Conservation (phyloP, 1,284 basidiomycete species). For the Leccinum subspadiceum region DNA sequence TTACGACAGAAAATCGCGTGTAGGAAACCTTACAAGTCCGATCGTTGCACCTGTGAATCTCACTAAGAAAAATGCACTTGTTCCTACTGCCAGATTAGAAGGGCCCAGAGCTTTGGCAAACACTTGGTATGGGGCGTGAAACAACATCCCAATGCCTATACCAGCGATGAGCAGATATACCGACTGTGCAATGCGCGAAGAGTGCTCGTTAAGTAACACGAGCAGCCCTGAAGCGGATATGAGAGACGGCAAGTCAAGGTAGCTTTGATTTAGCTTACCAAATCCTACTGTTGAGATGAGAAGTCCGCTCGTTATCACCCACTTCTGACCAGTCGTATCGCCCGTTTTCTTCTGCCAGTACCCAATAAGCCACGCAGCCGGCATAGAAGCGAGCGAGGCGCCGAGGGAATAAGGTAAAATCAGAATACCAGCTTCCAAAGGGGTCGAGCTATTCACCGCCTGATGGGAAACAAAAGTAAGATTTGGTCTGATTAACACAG, state of each 20-base stretch:
- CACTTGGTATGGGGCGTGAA: constrained; percentile 78
- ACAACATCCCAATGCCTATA: constrained; percentile 76
- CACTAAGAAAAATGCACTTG: constrained; percentile 80
- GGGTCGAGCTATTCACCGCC: constrained; percentile 65
- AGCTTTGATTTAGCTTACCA: constrained; percentile 50
- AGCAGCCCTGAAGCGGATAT: constrained; percentile 53
- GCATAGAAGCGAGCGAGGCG: constrained; percentile 76
- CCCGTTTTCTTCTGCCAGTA: constrained; percentile 55
- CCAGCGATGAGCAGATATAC: constrained; percentile 67
- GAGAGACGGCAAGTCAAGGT: constrained; percentile 8
- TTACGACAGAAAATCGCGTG: constrained; percentile 6
- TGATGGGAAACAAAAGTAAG: constrained; percentile 30
- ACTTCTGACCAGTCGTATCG: constrained; percentile 62
- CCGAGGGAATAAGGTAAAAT: constrained; percentile 80
- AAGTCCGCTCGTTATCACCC: constrained; percentile 61
- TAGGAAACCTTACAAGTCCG: constrained; percentile 56
- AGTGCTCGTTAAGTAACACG: constrained; percentile 53
- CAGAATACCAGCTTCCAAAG: constrained; percentile 65
- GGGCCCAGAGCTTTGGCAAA: constrained; percentile 63
- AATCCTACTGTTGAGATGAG: constrained; percentile 66
- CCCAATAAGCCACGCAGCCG: constrained; percentile 73
- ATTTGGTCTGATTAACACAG: constrained; percentile 4
- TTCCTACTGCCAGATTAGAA: constrained; percentile 69
- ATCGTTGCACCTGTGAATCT: constrained; percentile 80
- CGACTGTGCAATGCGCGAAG: constrained; percentile 44